Base-by-base conservation (phyloP, 2,329 filamentous ascomycete genomes). In the Cordyceps javanica region DNA sequence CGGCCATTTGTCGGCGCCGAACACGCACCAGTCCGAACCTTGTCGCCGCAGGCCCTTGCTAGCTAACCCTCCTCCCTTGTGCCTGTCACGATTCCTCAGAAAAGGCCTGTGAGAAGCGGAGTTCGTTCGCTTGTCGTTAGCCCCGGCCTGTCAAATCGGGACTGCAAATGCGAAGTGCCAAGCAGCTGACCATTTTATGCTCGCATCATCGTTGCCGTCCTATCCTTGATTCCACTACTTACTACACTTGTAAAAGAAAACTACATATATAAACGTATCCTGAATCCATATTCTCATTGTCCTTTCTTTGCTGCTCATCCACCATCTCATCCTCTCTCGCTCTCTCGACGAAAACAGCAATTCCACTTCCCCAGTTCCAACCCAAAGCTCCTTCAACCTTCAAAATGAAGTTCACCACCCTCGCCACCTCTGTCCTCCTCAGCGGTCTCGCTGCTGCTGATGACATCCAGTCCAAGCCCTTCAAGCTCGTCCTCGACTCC, bases 391-490 rank as follows among this genome's bases (percentile, higher is more conserved):
- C 56, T 48, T n/a, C 16, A n/a, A 21, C 54, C 25, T 21, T 44
- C 50, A 50, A 36, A 46, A 58, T 58, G 56, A 58, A 58, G 50
- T 32, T 54, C 42, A 48, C 56, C 26, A 57, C 46, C 11, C n/a
- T 51, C 42, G 56, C 56, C 36, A 26, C 42, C 44, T 41, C 50
- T 14, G 34, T 36, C 42, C 41, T 58, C 19, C 26, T 58, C 49
- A 53, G 41, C 44, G 42, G 56, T 34, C 41, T 53, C 44, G 56
- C 56, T 50, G 48, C 50, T 19, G 49, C 56, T 26, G 41, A 58
- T 21, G 50, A 58, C 34, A 23, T 58, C 34, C 56, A 54, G 42
- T 58, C 56, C 42, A 58, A 49, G 50, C 56, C 56, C 21, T 58
- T 58, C 56, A 58, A 58, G 41, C 56, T 58, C 19, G 50, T 58